Evolutionary conservation across 1,139 yeast genomes (phyloP).

Genomic region (Protomyces inouyei): DNA sequence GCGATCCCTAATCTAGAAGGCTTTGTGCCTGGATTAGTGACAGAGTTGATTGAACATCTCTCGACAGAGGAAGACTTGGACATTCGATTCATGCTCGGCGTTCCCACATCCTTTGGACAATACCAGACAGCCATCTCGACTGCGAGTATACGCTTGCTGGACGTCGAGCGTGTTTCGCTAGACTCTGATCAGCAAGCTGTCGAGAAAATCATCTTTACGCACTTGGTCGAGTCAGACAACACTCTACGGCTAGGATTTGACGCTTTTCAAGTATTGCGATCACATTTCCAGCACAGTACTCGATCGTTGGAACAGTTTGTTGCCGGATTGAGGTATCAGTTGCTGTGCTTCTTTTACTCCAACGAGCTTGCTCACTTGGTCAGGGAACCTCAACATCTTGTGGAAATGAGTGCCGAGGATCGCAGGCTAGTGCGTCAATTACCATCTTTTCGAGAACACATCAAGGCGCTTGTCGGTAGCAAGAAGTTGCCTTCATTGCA

Average conservation of each 20-base stretch:
- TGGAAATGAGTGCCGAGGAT: not conserved
- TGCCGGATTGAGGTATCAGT: not conserved
- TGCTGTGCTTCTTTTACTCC: slow-evolving; percentile 3
- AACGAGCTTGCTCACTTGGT: slow-evolving; percentile 6
- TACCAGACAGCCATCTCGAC: slow-evolving; percentile 1
- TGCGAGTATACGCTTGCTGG: not conserved
- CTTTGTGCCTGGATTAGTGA: not conserved
- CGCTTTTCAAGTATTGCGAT: slow-evolving; percentile 4
- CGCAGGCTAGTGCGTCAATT: slow-evolving; percentile 3
- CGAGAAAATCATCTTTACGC: not conserved
- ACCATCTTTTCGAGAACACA: slow-evolving; percentile 11
- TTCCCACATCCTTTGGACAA: slow-evolving; percentile 11
- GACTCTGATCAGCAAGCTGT: slow-evolving; percentile 6
- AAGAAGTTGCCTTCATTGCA: not conserved
- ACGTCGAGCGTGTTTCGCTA: not conserved
- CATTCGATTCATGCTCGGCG: slow-evolving; percentile 4
- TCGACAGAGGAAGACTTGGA: not conserved
- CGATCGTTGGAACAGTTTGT: slow-evolving; percentile 12
- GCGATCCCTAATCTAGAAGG: slow-evolving; percentile 2
- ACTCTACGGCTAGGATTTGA: slow-evolving; percentile 8
- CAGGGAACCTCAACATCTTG: not conserved
- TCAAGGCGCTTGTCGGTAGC: not conserved
- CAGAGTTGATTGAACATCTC: slow-evolving; percentile 1
- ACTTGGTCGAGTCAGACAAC: not conserved
- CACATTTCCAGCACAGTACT: slow-evolving; percentile 4